Base-by-base conservation (phyloP, 768 basidiomycete species). In the Suillus decipiens region DNA sequence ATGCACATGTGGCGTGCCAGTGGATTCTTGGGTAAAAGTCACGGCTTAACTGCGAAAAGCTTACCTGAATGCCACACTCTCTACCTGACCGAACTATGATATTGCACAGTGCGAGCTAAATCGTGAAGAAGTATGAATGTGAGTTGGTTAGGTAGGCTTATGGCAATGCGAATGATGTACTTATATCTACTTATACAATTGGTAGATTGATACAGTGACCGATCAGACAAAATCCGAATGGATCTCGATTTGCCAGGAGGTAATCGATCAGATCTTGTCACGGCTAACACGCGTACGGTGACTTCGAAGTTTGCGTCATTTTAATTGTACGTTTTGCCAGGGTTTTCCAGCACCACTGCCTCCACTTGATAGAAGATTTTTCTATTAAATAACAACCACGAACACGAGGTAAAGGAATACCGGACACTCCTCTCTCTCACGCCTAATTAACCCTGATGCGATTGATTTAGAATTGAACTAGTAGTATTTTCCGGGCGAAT, bases 331-430 rank as follows among this genome's bases (percentile, higher is more conserved):
- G 54, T 28, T 31, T 50, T 51, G 17, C 15, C 50, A 53, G 51
- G 36, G 55, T 56, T 37, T 6, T 11, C 22, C 55, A 39, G 37
- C 55, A 28, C 55, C 55, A 56, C 37, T 51, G 37, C 48, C 48
- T 48, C 47, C 47, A 24, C 22, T 48, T 24, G 47, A 37, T 24
- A 33, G 37, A 56, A 24, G 24, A 56, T 56, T 28, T n/a, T 39
- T 39, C 37, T 56, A 24, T 56, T 56, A 39, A 39, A 56, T 56
- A 39, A 56, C 55, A 48, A 31, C 48, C 55, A 57, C 10, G 11
- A 57, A 57, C 56, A 57, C 24, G 56, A 57, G 56, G 56, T 39
- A 24, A 41, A 39, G 22, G 12, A 22, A 17, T 31, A 51, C 17
- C 17, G 22, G 55, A 15, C 22, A 56, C 24, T 17, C 37, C 55